A percentile compares a stretch with the other conserved stretches of the same genome.
phyloP scores from a whole-genome alignment of 2,329 filamentous ascomycete species.

The Dothistroma pini region DNA sequence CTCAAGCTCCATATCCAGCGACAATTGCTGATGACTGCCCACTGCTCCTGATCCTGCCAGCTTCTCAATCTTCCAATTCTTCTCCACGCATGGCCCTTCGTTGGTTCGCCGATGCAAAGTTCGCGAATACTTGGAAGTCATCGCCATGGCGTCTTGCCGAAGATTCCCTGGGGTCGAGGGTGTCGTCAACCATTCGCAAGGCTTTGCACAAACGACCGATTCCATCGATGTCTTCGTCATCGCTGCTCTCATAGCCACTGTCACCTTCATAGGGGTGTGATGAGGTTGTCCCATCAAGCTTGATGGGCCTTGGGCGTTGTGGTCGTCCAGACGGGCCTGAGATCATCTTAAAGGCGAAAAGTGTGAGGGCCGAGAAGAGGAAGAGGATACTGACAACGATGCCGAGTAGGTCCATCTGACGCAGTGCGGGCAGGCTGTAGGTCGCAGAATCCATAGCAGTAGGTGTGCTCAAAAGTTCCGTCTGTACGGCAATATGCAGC shows the following conservation, averaged over 20 bases:
- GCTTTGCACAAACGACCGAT: background rate
- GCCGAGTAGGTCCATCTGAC: no score
- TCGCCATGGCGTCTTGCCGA: background rate
- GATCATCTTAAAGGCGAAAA: no score
- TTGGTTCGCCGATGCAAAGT: background rate
- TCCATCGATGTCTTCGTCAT: background rate
- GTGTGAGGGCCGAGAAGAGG: no score
- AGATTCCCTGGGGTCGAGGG: background rate
- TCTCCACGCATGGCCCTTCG: background rate
- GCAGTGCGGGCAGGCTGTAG: no score
- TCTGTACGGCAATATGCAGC: background rate
- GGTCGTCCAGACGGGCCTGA: no score
- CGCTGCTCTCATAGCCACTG: background rate
- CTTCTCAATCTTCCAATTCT: background rate
- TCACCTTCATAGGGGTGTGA: background rate
- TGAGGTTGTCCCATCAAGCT: background rate
- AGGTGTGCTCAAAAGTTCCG: no score
- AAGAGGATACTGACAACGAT: no score
- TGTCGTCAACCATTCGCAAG: background rate
- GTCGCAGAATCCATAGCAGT: no score
- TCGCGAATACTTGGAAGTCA: background rate
- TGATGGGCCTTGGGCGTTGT: background rate
- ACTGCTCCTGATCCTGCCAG: background rate
- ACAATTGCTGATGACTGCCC: background rate
- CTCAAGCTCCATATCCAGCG: no score